phyloP scores from a whole-genome alignment of 371 early-diverging fungal species.

The Capillidium rhysosporum region DNA sequence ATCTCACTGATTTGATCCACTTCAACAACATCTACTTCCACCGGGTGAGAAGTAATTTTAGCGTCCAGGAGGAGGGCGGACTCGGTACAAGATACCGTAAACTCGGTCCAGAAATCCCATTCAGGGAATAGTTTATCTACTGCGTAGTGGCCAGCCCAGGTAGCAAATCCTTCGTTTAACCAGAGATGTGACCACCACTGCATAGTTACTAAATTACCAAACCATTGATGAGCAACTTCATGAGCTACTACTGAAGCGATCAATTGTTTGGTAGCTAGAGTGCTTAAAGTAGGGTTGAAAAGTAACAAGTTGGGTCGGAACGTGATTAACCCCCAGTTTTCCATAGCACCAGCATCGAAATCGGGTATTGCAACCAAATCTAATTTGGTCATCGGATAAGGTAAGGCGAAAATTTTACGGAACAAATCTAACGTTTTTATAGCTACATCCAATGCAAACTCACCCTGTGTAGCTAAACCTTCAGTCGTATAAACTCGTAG shows the following conservation, averaged over 20 bases:
- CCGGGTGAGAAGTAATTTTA: constrained; percentile 73
- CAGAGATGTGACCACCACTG: constrained; percentile 76
- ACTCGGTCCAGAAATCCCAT: constrained; percentile 60
- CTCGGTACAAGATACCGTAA: constrained; percentile 46
- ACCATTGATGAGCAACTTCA: constrained; percentile 95
- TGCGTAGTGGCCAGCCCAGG: constrained; percentile 73
- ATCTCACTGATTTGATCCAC: constrained; percentile 61
- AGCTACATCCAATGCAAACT: constrained; percentile 59
- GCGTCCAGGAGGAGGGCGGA: constrained; percentile 55
- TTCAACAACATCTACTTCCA: constrained; percentile 70
- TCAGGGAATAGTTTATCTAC: constrained; percentile 55
- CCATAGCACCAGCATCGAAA: constrained; percentile 77
- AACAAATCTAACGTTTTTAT: constrained; percentile 52
- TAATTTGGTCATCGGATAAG: constrained; percentile 75
- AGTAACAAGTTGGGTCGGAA: constrained; percentile 62
- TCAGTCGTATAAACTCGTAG: constrained; percentile 60
- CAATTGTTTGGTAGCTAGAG: constrained; percentile 39
- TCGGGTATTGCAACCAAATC: constrained; percentile 84
- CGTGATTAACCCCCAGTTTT: constrained; percentile 94
- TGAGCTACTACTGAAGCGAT: constrained; percentile 77
- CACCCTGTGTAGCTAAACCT: constrained; percentile 45
- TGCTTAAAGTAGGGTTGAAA: constrained; percentile 36
- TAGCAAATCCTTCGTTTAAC: constrained; percentile 97
- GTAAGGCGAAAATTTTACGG: constrained; percentile 50
- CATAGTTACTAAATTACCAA: constrained; percentile 95